Conservation (phyloP, 2,329 filamentous ascomycete species). For the Fusarium decemcellulare region DNA sequence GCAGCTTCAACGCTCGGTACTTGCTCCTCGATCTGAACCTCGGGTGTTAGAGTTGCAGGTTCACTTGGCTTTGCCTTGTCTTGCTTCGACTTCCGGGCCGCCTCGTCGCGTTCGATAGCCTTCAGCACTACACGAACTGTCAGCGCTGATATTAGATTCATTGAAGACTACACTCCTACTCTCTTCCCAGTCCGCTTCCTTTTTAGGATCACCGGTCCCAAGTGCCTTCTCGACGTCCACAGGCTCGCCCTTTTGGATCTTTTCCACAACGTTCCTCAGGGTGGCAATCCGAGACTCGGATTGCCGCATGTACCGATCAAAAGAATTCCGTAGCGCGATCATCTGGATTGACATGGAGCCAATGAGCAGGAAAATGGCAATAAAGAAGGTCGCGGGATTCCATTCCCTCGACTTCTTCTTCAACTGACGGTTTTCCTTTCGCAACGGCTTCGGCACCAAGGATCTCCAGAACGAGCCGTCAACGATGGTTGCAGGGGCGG, state of each 20-base stretch:
- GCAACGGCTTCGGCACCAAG: slow-evolving; percentile 77
- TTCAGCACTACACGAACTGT: slow-evolving; percentile 67
- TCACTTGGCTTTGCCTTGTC: slow-evolving; percentile 54
- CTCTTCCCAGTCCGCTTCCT: slow-evolving; percentile 91
- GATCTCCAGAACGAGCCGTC: slow-evolving; percentile 77
- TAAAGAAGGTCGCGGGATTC: slow-evolving; percentile 88
- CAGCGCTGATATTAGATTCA: slow-evolving; percentile 13
- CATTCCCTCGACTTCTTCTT: slow-evolving; percentile 72
- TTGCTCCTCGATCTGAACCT: slow-evolving; percentile 24
- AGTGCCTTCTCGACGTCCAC: slow-evolving; percentile 89
- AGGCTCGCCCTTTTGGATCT: slow-evolving; percentile 78
- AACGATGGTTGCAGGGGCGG: slow-evolving; percentile 64
- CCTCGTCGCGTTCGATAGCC: slow-evolving; percentile 76
- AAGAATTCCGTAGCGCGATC: slow-evolving; percentile 84
- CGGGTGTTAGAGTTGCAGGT: slow-evolving; percentile 19
- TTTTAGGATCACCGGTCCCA: slow-evolving; percentile 81
- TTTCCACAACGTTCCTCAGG: slow-evolving; percentile 81
- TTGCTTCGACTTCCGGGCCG: slow-evolving; percentile 61
- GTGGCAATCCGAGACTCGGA: slow-evolving; percentile 84
- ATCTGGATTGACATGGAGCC: slow-evolving; percentile 97
- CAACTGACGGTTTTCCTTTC: slow-evolving; percentile 57
- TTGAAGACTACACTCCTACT: slow-evolving; percentile 62
- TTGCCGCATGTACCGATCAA: slow-evolving; percentile 78
- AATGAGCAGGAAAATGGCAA: slow-evolving; percentile 86
- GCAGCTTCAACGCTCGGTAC: slow-evolving; percentile 37